Evolutionary conservation across 495 filamentous ascomycete species (phyloP), one percentile per base, ranked within the genome.

Genomic region (Cercophora samala): DNA sequence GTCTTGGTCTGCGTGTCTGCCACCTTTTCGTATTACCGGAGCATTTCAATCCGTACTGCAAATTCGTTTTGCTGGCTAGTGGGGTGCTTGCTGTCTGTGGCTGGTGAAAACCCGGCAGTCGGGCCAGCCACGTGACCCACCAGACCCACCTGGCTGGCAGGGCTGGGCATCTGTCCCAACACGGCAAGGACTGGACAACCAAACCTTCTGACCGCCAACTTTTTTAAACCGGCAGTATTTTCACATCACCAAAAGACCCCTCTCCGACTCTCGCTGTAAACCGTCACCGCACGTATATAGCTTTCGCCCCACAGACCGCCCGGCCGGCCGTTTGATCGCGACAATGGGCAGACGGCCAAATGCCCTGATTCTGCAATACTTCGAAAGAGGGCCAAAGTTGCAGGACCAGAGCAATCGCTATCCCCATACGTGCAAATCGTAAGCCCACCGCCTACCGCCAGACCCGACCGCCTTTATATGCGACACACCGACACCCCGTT

Each of bases 381-480:
- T 95, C 77, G 88, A 89, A 73, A 86, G 92, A 64, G 92, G 92
- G 9, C 83, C 85, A 17, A 95, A 94, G 77, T 81, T 94, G 70
- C 87, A 89, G 70, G 91, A 95, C 74, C 87, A 89, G 65, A 91
- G 89, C 80, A 96, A 96, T 76, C 86, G 92, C 56, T 96, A 96
- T 72, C 87, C 90, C 70, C 90, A 94, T 75, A 92, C 89, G 3
- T 96, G 92, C 85, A 92, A 91, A 80, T 82, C 86, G 53, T 75
- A 64, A 74, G 71, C 37, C 42, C 53, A 58, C 37, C 53, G 32
- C 66, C 22, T 23, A 56, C 52, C 53, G 53, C 53, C 53, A 21
- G 53, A 9, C 15, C 53, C 53, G 22, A 56, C 60, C 61, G 59
- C 60, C 58, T 61, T 60, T 62, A 55, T 64, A 60, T 60, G 22